Evolutionary conservation across 2,329 filamentous ascomycete species (phyloP).

Genomic region (Penicillium oxalicum): DNA sequence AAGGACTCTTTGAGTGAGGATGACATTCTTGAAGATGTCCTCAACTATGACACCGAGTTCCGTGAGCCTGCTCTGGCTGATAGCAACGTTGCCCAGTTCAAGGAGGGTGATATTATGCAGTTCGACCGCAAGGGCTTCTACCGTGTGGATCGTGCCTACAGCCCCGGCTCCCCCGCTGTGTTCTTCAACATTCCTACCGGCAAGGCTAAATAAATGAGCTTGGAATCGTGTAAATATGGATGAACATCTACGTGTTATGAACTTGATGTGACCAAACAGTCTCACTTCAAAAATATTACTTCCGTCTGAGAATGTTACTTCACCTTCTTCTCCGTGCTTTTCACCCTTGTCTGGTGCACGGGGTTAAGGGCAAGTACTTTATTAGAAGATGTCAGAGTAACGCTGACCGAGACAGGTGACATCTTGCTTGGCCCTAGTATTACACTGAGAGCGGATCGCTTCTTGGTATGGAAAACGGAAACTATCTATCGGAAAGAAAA

Average conservation of each 20-base stretch:
- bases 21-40: conserved; percentile 75
- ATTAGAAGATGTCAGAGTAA: too few species aligned
- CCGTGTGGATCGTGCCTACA: conserved; percentile 64
- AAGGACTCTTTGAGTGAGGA: conserved; percentile 92
- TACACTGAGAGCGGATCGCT: too few species aligned
- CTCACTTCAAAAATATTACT: not conserved
- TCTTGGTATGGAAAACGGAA: too few species aligned
- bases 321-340: too few species aligned
- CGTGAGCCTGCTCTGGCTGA: conserved; percentile 73
- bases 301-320: not conserved
- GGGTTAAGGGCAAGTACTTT: too few species aligned
- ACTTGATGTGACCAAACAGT: not conserved
- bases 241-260: not conserved
- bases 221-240: not conserved
- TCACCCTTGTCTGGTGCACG: too few species aligned
- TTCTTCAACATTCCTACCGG: conserved; percentile 67
- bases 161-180: conserved; percentile 55
- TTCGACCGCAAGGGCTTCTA: conserved; percentile 92
- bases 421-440: too few species aligned
- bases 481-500: too few species aligned
- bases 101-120: conserved; percentile 88
- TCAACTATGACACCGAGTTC: conserved; percentile 70
- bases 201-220: conserved; percentile 39
- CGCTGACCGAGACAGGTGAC: too few species aligned
- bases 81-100: conserved; percentile 69